Base-by-base conservation (phyloP, 805 yeast species). In the Yarrowia bubula region DNA sequence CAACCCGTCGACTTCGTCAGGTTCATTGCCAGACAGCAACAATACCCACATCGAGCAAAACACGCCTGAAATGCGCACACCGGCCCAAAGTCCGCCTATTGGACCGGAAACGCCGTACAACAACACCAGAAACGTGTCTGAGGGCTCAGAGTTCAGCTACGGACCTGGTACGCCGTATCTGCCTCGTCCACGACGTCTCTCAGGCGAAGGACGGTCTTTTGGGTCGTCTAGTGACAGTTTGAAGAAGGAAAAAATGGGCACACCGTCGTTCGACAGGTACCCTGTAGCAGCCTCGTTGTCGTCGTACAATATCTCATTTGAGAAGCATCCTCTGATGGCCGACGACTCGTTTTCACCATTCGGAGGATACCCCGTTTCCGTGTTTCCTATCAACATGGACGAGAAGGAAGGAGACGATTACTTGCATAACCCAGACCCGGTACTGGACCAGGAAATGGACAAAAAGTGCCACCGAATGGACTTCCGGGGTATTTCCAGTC, bases 341-440 rank as follows among this genome's bases (percentile, higher is more conserved):
- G 58, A 37, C 6, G 58, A 51, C 58, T 51, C 58, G 33, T 77
- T 75, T 66, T 74, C 78, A 48, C 99, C 99, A 1, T 93, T 93
- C 77, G 99, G 98, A 62, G 98, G 98, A 13, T 93, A 90, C 75
- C 98, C 99, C 0, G 96, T 96, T 8, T 81, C 92, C 14, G 86
- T 90, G 3, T 93, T 95, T 78, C 99, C 99, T 0, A 78, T 93
- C 65, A 87, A 84, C 70, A 86, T 95, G 69, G 97, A 93, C 67
- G 98, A 93, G 70, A 90, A 90, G 76, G 99, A 93, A 76, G 88
- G 89, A 8, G 99, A 93, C 77, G 99, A 93, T 76, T 92, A 90
- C 73, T 75, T 95, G 69, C 98, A 93, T 76, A 95, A 93, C 76
- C 98, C 98, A 1, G 97, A 93, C 75, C 97, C 97, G 8, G 87